Percentiles rank a stretch among this genome's conserved stretches.
These are phyloP conservation scores for Artomyces pyxidatus DNA, from an alignment of 768 basidiomycete species.

Conservation along the genomic window DNA sequence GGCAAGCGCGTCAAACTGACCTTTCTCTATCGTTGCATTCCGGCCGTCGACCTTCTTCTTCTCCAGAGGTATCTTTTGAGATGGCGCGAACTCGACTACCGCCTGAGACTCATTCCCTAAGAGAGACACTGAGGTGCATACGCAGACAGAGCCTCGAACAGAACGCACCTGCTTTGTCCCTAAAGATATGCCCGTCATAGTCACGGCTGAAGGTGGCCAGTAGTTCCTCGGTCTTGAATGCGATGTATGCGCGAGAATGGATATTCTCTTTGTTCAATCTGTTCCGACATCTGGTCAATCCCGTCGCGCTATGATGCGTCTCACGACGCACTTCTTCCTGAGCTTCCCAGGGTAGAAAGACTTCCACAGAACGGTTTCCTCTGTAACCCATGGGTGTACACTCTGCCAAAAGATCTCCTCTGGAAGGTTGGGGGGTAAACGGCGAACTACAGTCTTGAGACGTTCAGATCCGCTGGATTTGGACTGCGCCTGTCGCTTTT, in stretches of 20 bases:
- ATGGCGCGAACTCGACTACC: slow-evolving; percentile 90
- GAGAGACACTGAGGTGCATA: too few species aligned
- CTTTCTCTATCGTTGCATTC: slow-evolving; percentile 85
- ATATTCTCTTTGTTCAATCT: slow-evolving; percentile 82
- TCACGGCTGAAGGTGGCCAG: slow-evolving; percentile 69
- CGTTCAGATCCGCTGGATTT: slow-evolving; percentile 39
- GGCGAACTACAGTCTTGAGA: slow-evolving; percentile 80
- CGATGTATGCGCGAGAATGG: slow-evolving; percentile 85
- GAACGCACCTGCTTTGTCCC: slow-evolving; percentile 81
- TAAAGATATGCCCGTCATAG: slow-evolving; percentile 88
- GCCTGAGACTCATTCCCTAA: slow-evolving; percentile 77
- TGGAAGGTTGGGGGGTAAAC: slow-evolving; percentile 87
- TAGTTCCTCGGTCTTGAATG: slow-evolving; percentile 70
- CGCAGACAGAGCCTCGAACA: too few species aligned
- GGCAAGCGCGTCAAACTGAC: slow-evolving; percentile 28
- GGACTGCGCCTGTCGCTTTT: slow-evolving; percentile 21
- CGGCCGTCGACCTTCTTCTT: slow-evolving; percentile 76
- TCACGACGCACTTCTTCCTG: slow-evolving; percentile 48
- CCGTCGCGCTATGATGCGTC: neutral
- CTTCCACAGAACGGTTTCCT: slow-evolving; percentile 65
- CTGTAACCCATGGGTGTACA: slow-evolving; percentile 75
- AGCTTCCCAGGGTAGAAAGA: slow-evolving; percentile 59
- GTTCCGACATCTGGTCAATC: neutral
- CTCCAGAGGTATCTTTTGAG: slow-evolving; percentile 71
- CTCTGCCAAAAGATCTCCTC: slow-evolving; percentile 93